A percentile compares a stretch with the other conserved stretches of the same genome.
phyloP scores from a whole-genome alignment of 1,284 basidiomycete species.

The Cutaneotrichosporon dermatis region DNA sequence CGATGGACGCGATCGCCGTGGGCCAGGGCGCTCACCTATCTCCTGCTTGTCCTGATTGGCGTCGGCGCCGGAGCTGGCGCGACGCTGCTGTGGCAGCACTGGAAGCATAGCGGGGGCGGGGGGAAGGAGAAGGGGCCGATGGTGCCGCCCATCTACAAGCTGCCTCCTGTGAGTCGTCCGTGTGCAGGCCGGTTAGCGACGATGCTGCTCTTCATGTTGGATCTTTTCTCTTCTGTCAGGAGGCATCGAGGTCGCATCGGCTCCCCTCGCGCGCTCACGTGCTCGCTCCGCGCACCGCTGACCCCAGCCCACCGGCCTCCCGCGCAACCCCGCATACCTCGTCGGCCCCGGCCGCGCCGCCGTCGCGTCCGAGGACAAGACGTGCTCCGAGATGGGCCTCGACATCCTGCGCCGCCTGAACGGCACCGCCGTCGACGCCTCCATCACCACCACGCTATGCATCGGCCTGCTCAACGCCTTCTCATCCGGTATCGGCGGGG shows the following conservation, averaged over 20 bases:
- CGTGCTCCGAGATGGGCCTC: conserved; percentile 79
- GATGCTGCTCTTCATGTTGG: too few relatives aligned
- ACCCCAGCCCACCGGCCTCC: conserved; percentile 43
- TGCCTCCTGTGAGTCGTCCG: conserved; percentile 19
- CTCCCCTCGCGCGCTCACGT: too few relatives aligned
- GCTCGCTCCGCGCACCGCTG: neutral
- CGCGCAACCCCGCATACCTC: conserved; percentile 67
- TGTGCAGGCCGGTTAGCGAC: too few relatives aligned
- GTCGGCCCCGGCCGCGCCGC: conserved; percentile 70
- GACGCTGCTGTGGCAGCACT: neutral
- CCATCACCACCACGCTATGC: conserved; percentile 74
- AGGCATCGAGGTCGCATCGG: too few relatives aligned
- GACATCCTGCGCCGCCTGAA: conserved; percentile 64
- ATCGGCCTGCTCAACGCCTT: conserved; percentile 85
- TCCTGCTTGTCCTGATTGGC: conserved; percentile 9
- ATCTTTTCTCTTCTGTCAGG: too few relatives aligned
- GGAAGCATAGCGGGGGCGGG: neutral
- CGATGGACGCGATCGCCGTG: neutral
- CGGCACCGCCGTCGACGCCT: conserved; percentile 87
- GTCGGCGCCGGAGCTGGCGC: conserved; percentile 12
- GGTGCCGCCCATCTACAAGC: conserved; percentile 18
- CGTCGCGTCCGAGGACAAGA: conserved; percentile 77
- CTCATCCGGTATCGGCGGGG: conserved; percentile 77
- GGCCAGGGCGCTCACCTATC: neutral
- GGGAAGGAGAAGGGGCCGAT: conserved; percentile 11